Conservation (phyloP, 352 stramenopile genomes). For the Phytophthora pinifolia region DNA sequence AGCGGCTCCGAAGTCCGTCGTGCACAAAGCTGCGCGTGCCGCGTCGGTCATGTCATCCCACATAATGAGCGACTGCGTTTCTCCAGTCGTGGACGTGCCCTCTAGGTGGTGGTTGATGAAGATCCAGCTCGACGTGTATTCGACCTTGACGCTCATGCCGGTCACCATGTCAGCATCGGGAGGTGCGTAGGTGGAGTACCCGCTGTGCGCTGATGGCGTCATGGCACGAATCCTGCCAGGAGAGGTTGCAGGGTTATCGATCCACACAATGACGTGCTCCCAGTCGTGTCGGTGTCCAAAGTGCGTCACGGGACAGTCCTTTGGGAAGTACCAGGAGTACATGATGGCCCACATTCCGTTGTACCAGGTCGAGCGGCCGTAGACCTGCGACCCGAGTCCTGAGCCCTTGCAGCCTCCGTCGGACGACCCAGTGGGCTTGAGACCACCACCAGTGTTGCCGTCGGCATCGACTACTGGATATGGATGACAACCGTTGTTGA, state of each 20-base stretch:
- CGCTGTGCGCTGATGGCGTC: conserved; percentile 4
- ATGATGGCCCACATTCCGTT: conserved; percentile 26
- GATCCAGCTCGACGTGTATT: conserved; percentile 14
- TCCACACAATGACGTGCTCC: conserved; percentile 38
- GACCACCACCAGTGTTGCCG: conserved; percentile 13
- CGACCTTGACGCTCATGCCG: conserved; percentile 5
- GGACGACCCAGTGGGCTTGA: conserved; percentile 23
- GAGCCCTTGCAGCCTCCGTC: conserved; percentile 21
- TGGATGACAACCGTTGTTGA: conserved; percentile 36
- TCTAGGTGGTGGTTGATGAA: conserved; percentile 24
- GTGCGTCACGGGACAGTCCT: conserved; percentile 27
- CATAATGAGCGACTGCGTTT: conserved; percentile 23
- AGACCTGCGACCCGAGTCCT: conserved; percentile 18
- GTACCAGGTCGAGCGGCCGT: conserved; percentile 17
- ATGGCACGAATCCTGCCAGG: conserved; percentile 5
- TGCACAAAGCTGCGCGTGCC: conserved; percentile 16
- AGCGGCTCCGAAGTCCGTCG: conserved; percentile 23
- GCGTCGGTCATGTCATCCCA: conserved; percentile 22
- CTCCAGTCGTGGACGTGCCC: conserved; percentile 2
- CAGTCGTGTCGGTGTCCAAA: conserved; percentile 43
- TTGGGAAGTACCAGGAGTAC: conserved; percentile 45
- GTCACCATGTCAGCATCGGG: conserved; percentile 8
- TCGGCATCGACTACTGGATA: conserved; percentile 32
- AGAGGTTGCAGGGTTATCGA: conserved; percentile 23
- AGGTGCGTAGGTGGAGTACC: conserved; percentile 5